A percentile compares a stretch with the other conserved stretches of the same genome.
Conservation (phyloP, 306 rosid species). For the Spatholobus suberectus region DNA sequence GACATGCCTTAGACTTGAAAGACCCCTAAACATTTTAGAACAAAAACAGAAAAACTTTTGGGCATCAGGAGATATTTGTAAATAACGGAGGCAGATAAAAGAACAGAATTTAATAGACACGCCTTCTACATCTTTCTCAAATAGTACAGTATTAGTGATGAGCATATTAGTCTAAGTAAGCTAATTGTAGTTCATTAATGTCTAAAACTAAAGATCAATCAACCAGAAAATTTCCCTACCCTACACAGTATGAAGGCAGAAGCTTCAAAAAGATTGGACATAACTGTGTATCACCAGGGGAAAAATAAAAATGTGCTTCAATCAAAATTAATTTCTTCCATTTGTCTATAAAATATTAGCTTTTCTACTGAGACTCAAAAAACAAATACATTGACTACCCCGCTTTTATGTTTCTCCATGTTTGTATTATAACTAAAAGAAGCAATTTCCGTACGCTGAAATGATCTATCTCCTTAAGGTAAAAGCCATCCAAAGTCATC, state of each 20-base stretch:
- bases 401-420: conserved; percentile 33
- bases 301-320: conserved; percentile 25
- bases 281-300: conserved; percentile 17
- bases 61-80: neutral
- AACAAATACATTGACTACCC: conserved; percentile 37
- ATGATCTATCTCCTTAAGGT: conserved; percentile 38
- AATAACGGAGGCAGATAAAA: neutral
- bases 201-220: conserved; percentile 10
- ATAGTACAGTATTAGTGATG: neutral
- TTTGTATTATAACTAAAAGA: conserved; percentile 33
- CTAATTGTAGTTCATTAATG: conserved; percentile 23
- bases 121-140: conserved; percentile 2
- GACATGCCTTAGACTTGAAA: conserved; percentile 29
- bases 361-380: conserved; percentile 38
- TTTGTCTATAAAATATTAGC: conserved; percentile 33
- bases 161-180: neutral
- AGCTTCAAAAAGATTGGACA: conserved; percentile 32
- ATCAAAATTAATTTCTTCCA: conserved; percentile 37
- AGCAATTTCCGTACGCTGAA: conserved; percentile 44
- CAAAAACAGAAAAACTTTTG: neutral
- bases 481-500: conserved; percentile 35
- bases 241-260: conserved; percentile 25
- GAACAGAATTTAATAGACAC: conserved; percentile 15
- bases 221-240: conserved; percentile 6
- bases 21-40: neutral